phyloP scores from a whole-genome alignment of 1,284 basidiomycete genomes.

The Melampsora americana region DNA sequence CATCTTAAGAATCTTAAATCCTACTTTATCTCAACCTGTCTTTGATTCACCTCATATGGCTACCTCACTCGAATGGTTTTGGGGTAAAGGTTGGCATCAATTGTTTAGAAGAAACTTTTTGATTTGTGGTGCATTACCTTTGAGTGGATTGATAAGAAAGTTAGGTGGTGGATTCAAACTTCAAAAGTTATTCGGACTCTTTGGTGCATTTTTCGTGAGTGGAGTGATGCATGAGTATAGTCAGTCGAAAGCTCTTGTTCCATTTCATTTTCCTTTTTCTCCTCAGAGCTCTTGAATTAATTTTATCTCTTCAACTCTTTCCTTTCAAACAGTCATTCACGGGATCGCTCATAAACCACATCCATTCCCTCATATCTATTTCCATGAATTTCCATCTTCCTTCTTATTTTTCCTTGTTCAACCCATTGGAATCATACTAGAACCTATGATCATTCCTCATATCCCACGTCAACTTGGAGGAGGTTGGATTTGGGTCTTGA shows the following conservation, averaged over 20 bases:
- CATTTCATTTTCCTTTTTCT: not conserved
- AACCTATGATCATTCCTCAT: conserved; percentile 29
- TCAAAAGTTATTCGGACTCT: no score
- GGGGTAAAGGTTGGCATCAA: no score
- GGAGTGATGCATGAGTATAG: conserved; percentile 29
- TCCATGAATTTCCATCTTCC: conserved; percentile 13
- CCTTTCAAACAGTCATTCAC: conserved; percentile 12
- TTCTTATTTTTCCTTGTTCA: conserved; percentile 34
- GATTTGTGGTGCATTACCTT: conserved; percentile 1
- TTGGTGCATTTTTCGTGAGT: no score
- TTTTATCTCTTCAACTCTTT: not conserved
- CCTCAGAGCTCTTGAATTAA: not conserved
- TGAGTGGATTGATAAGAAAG: not conserved
- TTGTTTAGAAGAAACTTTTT: conserved; percentile 21
- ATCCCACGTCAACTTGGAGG: conserved; percentile 24
- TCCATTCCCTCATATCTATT: conserved; percentile 10
- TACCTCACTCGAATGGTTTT: conserved; percentile 58
- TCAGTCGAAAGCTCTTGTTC: not conserved
- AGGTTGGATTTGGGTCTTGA: conserved; percentile 14
- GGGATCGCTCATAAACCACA: conserved; percentile 3
- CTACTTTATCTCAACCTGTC: conserved; percentile 50
- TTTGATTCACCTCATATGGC: conserved; percentile 59
- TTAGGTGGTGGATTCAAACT: not conserved
- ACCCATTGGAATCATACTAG: conserved; percentile 31
- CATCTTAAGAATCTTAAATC: conserved; percentile 20